Conservation (phyloP, 2,329 filamentous ascomycete species). For the Daldinia sp. region DNA sequence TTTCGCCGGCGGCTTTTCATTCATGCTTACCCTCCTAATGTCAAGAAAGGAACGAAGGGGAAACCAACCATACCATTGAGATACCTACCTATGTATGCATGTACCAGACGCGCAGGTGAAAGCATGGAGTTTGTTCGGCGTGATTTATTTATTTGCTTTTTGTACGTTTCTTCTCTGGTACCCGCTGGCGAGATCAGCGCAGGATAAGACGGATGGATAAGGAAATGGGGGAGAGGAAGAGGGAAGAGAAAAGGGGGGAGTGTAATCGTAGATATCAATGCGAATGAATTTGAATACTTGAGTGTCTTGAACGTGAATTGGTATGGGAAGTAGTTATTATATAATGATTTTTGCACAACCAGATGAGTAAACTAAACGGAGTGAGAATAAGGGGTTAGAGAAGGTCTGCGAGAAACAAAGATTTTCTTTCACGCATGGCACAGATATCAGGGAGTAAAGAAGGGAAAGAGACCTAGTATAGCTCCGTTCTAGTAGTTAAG, state of each 20-base stretch:
- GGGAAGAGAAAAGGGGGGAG: not conserved
- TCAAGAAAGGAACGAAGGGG: not conserved
- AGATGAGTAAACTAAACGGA: too few species aligned
- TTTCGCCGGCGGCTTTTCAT: not conserved
- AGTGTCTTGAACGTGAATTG: too few species aligned
- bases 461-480: too few species aligned
- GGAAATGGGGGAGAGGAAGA: not conserved
- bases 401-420: too few species aligned
- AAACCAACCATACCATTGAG: not conserved
- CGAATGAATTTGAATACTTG: not conserved
- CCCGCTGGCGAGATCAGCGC: not conserved
- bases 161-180: not conserved
- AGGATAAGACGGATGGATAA: not conserved
- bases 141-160: constrained; percentile 9
- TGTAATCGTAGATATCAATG: constrained; percentile 2
- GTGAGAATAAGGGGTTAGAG: not conserved
- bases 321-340: too few species aligned
- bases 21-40: not conserved
- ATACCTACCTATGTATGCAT: constrained; percentile 21
- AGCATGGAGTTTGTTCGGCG: constrained; percentile 30
- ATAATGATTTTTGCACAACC: too few species aligned
- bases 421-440: too few species aligned
- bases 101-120: constrained; percentile 6
- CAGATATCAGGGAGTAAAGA: too few species aligned
- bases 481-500: too few species aligned